Base-by-base conservation (phyloP, 2,329 filamentous ascomycete species). In the Aspergillus hiratsukae region DNA sequence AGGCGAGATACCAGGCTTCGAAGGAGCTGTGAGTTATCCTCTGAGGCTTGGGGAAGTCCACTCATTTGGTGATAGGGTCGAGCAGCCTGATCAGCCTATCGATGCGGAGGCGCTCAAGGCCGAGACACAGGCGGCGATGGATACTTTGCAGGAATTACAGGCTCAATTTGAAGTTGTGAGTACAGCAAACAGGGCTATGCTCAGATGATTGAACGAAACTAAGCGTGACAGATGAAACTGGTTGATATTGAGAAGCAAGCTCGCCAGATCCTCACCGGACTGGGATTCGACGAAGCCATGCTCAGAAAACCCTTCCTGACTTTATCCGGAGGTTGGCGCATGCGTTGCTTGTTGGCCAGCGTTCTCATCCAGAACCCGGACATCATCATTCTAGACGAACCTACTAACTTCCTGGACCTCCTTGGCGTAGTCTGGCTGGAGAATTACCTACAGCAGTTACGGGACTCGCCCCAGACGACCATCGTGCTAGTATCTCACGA, bases 351-450 rank as follows among this genome's bases (percentile, higher is more conserved):
- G 56, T 78, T 90, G 0, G 87, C 87, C 2, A 78, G 72, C 3
- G 83, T 85, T 0, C 78, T 95, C 3, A 82, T 90, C 1, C 87
- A 91, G 59, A 83, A 87, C 7, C 83, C 86, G 0, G 90, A 95
- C 62, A 84, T 95, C 2, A 78, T 95, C 56, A 86, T 95, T 51
- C 83, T 95, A 2, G 90, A 95, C 69, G 90, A 95, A 69, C 91
- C 91, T 0, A 95, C 90, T 35, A 95, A 95, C 67, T 95, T 90
- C 68, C 81, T 95, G 1, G 90, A 95, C 66, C 78, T 95, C 0
- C 80, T 91, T 0, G 89, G 89, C 1, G 91, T 96, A 56, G 84
- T 96, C 55, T 95, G 91, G 90, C 79, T 96, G 1, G 87, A 95
- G 67, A 81, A 82, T 11, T 87, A 91, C 66, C 82, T 96, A 9